Evolutionary conservation across 2,329 filamentous ascomycete genomes (phyloP), one percentile per base, ranked within the genome.

Genomic region (Xylaria sp.): DNA sequence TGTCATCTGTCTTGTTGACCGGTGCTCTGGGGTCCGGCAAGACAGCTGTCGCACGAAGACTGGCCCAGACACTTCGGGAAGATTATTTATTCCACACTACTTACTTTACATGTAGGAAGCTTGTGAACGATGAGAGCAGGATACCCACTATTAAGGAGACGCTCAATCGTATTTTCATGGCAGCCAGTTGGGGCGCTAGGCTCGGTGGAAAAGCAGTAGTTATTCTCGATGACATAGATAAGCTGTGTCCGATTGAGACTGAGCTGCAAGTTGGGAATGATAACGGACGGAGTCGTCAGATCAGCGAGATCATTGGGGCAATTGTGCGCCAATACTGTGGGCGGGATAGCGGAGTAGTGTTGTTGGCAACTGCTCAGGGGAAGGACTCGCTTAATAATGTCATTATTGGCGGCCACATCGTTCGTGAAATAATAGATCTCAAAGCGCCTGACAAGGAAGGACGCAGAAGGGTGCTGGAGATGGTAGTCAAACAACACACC

Each of bases 371-470:
- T 23, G 94, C 95, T 0, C 94, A 97, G 79, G 91, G 92, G 21
- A 99, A 99, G 78, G 96, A 99, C 72, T 91, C 93, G 0, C 83
- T 99, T 59, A 96, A 99, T 79, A 94, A 93, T 73, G 90, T 97
- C 18, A 88, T 99, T 61, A 89, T 98, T 66, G 93, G 95, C 25
- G 93, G 94, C 0, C 95, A 98, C 79, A 90, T 98, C 40, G 93
- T 97, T 44, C 90, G 94, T 58, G 96, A 99, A 78, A 97, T 98
- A 70, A 84, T 98, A 37, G 91, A 91, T 53, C 83, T 99, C 64
- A 96, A 95, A 77, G 94, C 96, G 0, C 96, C 96, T 0, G 92
- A 95, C 75, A 99, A 99, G 81, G 94, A 98, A 73, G 92, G 92
- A 1, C 88, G 96, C 71, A 87, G 94, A 50, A 90, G 90, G 73